Percentiles rank a stretch among this genome's conserved stretches.
These are phyloP conservation scores for Tanacetum coccineum DNA, from an alignment of 129 eudicot genomes.

Conservation along the genomic window DNA sequence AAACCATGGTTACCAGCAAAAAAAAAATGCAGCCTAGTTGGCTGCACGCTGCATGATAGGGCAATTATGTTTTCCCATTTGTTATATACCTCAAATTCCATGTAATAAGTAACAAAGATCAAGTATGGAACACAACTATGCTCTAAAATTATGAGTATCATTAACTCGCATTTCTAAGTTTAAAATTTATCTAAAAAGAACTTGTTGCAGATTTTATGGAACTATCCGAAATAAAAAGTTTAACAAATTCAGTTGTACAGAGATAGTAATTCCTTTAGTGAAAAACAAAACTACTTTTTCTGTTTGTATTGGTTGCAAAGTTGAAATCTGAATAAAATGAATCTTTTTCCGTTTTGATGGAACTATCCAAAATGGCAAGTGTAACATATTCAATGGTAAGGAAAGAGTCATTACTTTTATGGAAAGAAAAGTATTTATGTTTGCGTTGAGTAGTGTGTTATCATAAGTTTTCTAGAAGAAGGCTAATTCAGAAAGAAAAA, in stretches of 20 bases:
- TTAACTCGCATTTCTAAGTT: slow-evolving; percentile 8
- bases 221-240: neutral
- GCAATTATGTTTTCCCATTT: neutral
- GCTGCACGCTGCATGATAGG: neutral
- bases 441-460: neutral
- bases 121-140: neutral
- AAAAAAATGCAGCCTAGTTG: neutral
- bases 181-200: neutral
- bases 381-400: too few relatives aligned
- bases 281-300: neutral
- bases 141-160: neutral
- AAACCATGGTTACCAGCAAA: too few relatives aligned
- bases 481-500: slow-evolving; percentile 8
- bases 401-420: too few relatives aligned
- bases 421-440: too few relatives aligned
- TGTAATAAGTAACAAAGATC: neutral
- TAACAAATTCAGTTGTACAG: neutral
- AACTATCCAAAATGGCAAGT: too few relatives aligned
- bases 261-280: neutral
- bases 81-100: slow-evolving; percentile 14
- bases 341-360: too few relatives aligned
- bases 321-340: neutral
- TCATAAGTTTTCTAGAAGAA: slow-evolving; percentile 13
- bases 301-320: neutral
- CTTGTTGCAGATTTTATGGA: neutral